A percentile compares a stretch with the other conserved stretches of the same genome.
These are phyloP conservation scores for Crithidia bombi DNA, from an alignment of 208 protist genomes.

Conservation along the genomic window DNA sequence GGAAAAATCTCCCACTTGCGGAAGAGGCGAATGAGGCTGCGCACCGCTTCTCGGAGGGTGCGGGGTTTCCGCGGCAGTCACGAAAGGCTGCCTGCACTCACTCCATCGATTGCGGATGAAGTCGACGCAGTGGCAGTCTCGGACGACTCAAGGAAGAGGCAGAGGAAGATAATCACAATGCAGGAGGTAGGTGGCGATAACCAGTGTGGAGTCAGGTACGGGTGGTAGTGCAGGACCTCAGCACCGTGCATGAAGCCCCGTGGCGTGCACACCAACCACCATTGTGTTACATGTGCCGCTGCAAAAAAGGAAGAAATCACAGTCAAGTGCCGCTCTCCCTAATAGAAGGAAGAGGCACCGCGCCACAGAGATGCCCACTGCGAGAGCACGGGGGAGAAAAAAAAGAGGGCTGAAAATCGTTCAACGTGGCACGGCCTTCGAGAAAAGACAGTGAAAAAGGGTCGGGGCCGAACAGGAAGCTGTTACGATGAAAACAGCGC, in stretches of 20 bases:
- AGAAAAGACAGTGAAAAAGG: too few species aligned
- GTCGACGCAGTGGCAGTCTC: not conserved
- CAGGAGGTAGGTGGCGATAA: not conserved
- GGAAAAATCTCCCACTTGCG: conserved; percentile 21
- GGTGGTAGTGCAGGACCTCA: not conserved
- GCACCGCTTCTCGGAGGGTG: not conserved
- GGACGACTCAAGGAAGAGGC: conserved; percentile 7
- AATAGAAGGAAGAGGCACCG: too few species aligned
- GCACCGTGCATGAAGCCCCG: not conserved
- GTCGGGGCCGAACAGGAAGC: too few species aligned
- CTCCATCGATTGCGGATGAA: not conserved
- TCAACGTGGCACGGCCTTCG: too few species aligned
- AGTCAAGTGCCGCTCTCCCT: too few species aligned
- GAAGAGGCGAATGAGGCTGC: not conserved
- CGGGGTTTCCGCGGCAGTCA: not conserved
- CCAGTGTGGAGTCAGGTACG: not conserved
- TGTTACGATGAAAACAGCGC: too few species aligned
- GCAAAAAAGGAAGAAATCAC: too few species aligned
- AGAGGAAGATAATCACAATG: not conserved
- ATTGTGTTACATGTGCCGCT: too few species aligned
- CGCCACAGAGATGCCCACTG: too few species aligned
- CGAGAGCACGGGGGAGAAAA: too few species aligned
- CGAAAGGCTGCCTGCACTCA: not conserved
- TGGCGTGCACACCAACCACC: too few species aligned
- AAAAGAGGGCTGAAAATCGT: too few species aligned